Base-by-base conservation (phyloP, 495 filamentous ascomycete species). In the Penicillium atrosanguineum region DNA sequence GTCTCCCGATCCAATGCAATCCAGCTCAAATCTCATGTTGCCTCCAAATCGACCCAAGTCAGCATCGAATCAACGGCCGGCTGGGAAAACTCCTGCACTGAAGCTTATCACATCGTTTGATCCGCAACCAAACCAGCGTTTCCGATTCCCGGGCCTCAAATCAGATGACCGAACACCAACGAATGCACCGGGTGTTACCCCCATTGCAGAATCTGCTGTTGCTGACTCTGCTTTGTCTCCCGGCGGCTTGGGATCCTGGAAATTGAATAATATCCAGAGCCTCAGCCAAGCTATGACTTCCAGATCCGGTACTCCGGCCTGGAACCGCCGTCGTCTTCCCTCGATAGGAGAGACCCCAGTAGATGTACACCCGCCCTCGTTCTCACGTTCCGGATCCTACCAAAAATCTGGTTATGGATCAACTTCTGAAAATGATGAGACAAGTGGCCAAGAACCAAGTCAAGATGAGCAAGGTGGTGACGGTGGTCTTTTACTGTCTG, bases 21-120 rank as follows among this genome's bases (percentile, higher is more conserved):
- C 62, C 8, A 67, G 62, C n/a, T 50, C 64, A 6, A 62, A 54
- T 44, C 53, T 64, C 28, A 62, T 70, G 31, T 55, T 60, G 1
- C 65, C 68, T 28, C 59, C 56, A 3, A 47, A 55, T 34, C 67
- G 69, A 20, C 60, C 69, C 7, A 65, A 59, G 26, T 61, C 67
- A 7, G 44, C 61, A 19, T 58, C 57, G 9, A 64, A 52, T 18
- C 63, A 58, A 20, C 64, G 72, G 31, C 61, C 67, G 41, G 73
- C 85, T 44, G 83, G 84, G 14, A 96, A 94, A 71, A 86, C 83
- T 12, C 86, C 90, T n/a, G 79, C 91, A 4, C 79, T 98, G 37
- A 97, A 96, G 67, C 80, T 98, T 1, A 95, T 97, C 56, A 98
- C 94, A 7, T 83, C 87, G 0, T 97, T 98, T 50, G 85, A 84